Conservation (phyloP, 371 early-diverging fungal genomes). For the Circinella umbellata region DNA sequence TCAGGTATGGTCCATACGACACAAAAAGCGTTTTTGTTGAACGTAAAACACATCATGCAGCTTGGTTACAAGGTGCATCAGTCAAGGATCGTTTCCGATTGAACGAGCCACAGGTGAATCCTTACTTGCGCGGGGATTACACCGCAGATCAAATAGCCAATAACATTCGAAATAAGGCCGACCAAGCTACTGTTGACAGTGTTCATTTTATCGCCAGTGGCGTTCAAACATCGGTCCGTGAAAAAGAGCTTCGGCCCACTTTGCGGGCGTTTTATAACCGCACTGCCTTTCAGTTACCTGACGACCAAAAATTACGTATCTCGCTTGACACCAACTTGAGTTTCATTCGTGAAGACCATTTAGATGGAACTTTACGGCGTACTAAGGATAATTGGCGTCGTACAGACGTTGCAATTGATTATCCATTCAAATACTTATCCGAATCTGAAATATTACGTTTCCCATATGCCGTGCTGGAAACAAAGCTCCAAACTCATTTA, state of each 20-base stretch:
- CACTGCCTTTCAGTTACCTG: constrained; percentile 97
- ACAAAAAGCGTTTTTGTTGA: constrained; percentile 85
- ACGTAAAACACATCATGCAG: constrained; percentile 88
- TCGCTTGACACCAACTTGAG: constrained; percentile 95
- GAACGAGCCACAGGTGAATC: constrained; percentile 44
- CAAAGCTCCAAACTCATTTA: constrained; percentile 81
- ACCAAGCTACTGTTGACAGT: constrained; percentile 71
- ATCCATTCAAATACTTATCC: constrained; percentile 85
- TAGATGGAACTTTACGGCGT: constrained; percentile 56
- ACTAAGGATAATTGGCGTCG: constrained; percentile 92
- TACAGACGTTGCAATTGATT: constrained; percentile 84
- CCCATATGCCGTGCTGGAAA: constrained; percentile 54
- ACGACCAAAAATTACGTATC: constrained; percentile 91
- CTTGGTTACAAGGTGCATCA: constrained; percentile 94
- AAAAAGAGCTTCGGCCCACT: constrained; percentile 78
- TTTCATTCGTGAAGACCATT: constrained; percentile 87
- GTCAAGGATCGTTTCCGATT: constrained; percentile 64
- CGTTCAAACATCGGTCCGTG: constrained; percentile 72
- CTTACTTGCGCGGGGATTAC: constrained; percentile 74
- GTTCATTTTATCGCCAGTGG: constrained; percentile 73
- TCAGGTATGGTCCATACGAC: constrained; percentile 59
- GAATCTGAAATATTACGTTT: constrained; percentile 64
- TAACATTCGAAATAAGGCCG: constrained; percentile 68
- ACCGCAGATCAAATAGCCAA: constrained; percentile 87
- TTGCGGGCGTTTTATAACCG: constrained; percentile 94